A percentile compares a stretch with the other conserved stretches of the same genome.
Conservation (phyloP, 1,284 basidiomycete species). For the Ceratobasidium sp. region DNA sequence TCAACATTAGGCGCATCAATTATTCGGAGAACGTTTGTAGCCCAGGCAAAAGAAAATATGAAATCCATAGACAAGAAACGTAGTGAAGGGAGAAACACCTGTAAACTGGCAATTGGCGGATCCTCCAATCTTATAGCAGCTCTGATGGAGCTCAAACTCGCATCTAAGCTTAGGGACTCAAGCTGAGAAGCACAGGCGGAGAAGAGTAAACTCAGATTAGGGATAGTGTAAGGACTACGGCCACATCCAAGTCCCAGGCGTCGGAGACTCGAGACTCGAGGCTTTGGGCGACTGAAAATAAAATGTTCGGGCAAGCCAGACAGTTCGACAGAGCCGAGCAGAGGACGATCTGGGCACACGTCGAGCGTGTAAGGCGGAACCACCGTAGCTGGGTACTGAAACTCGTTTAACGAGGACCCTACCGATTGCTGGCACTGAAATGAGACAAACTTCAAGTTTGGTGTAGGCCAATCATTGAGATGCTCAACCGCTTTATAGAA, state of each 20-base stretch:
- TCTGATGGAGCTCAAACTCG: not conserved
- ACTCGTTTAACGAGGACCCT: not conserved
- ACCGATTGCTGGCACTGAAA: too few species aligned
- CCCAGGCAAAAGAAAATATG: not conserved
- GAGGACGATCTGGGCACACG: not conserved
- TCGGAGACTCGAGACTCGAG: not conserved
- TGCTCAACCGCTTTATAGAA: not conserved
- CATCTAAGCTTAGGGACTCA: not conserved
- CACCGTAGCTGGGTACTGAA: not conserved
- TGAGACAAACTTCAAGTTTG: not conserved
- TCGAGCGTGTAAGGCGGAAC: not conserved
- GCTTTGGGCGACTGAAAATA: not conserved
- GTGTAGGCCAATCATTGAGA: not conserved
- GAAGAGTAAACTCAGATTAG: not conserved
- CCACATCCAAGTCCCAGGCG: not conserved
- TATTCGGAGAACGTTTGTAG: not conserved
- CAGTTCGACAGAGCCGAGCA: not conserved
- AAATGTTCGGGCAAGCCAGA: not conserved
- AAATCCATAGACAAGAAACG: not conserved
- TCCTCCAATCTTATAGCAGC: too few species aligned
- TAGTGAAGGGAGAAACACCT: not conserved
- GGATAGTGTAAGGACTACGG: not conserved
- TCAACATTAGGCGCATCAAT: slow-evolving; percentile 4
- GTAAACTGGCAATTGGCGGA: not conserved
- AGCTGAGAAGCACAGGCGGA: not conserved